Evolutionary conservation across 768 basidiomycete species (phyloP).

Genomic region (Calocybe cyanea): DNA sequence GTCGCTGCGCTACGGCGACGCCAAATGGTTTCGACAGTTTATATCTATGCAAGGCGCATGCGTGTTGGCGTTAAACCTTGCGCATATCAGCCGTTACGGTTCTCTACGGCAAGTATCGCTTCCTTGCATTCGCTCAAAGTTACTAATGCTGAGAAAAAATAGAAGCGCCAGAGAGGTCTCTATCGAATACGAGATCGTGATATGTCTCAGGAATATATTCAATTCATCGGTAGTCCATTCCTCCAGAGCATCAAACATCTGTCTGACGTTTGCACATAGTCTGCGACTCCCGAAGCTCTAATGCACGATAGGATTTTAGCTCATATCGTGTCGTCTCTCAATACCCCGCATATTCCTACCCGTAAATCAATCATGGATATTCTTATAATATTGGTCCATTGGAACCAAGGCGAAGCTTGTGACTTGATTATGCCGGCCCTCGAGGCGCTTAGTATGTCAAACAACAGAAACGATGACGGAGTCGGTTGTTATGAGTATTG

Average conservation of each 20-base stretch:
- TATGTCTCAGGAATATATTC: neutral
- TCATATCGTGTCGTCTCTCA: neutral
- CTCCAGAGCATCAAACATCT: neutral
- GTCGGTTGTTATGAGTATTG: neutral
- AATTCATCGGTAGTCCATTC: neutral
- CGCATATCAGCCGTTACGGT: neutral
- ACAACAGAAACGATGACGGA: neutral
- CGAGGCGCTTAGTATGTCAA: neutral
- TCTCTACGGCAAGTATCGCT: neutral
- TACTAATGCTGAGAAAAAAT: neutral
- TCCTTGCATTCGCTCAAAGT: no score
- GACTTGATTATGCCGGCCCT: neutral
- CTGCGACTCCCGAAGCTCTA: neutral
- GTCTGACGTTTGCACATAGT: neutral
- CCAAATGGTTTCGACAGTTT: constrained; percentile 1
- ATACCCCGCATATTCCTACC: neutral
- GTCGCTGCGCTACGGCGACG: neutral
- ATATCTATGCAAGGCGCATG: neutral
- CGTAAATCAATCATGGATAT: neutral
- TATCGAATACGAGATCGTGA: neutral
- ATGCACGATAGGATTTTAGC: neutral
- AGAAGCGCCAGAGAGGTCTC: neutral
- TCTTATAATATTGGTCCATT: neutral
- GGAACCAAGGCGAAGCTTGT: neutral
- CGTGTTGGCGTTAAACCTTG: neutral